Base-by-base conservation (phyloP, 2,329 filamentous ascomycete genomes). In the Coleophoma cylindrospora region DNA sequence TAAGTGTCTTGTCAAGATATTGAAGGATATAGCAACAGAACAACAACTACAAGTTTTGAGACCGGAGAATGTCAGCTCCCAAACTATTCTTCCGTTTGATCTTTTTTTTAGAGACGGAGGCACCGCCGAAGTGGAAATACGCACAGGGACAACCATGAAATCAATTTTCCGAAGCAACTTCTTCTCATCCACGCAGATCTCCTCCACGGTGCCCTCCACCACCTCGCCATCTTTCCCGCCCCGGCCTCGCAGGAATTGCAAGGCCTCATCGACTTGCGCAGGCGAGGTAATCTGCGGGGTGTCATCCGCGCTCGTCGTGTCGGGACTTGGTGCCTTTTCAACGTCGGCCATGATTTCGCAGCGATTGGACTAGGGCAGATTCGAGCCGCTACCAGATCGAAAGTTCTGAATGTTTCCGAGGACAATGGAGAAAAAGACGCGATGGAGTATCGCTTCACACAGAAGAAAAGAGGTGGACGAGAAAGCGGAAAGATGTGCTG, bases 161-260 rank as follows among this genome's bases (percentile, higher is more conserved):
- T 87, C 83, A 52, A 86, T 84, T 48, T 72, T 77, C 15, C 72
- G 67, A n/a, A 86, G 60, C 14, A 87, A 61, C n/a, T 77, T 68
- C 55, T 74, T 78, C 56, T 80, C 61, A 32, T 66, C 64, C 7
- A 27, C 27, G 2, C 6, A 27, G 19, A 43, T 21, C 5, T 37
- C 32, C 7, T 38, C 40, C 7, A 50, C 34, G 4, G 27, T 22
- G 13, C 33, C 40, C 13, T 33, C n/a, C 15, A 33, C 22, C 19
- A 46, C 44, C 2, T 27, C 27, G 27, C 27, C 27, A 27, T 27
- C 27, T 27, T 27, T 27, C 3, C 27, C 27, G 27, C 4, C 27
- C 6, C 27, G 6, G 13, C 19, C 9, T 11, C 37, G 43, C 12
- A 53, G 48, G 21, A 50, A 53, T 34, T 40, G 40, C 11, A 53